Conservation (phyloP, 805 yeast species). For the Candida easanensis region DNA sequence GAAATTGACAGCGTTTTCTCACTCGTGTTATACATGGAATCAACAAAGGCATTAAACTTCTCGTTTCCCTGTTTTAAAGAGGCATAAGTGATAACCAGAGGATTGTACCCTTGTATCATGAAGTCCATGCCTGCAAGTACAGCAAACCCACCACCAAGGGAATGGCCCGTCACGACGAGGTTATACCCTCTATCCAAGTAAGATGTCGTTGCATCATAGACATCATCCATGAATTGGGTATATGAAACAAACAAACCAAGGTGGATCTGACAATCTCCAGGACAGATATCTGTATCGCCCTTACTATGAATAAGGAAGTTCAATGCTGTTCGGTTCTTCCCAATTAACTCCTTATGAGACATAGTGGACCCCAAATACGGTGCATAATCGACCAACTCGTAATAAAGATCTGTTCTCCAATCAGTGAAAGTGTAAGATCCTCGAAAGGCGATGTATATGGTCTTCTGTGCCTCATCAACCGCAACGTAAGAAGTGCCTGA, state of each 20-base stretch:
- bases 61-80: slow-evolving; percentile 64
- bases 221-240: slow-evolving; percentile 41
- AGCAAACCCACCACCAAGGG: slow-evolving; percentile 74
- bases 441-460: slow-evolving; percentile 52
- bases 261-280: slow-evolving; percentile 51
- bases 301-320: slow-evolving; percentile 1
- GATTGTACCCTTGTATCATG: slow-evolving; percentile 49
- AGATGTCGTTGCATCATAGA: slow-evolving; percentile 33
- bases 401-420: slow-evolving; percentile 56
- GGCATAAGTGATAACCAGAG: slow-evolving; percentile 58
- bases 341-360: not conserved
- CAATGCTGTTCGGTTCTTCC: not conserved
- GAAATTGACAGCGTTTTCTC: slow-evolving; percentile 27
- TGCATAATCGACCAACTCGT: slow-evolving; percentile 41
- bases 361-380: slow-evolving; percentile 1
- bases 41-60: slow-evolving; percentile 48
- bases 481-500: slow-evolving; percentile 56
- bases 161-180: slow-evolving; percentile 65
- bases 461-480: slow-evolving; percentile 40
- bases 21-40: slow-evolving; percentile 42
- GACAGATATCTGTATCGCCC: slow-evolving; percentile 34
- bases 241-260: slow-evolving; percentile 48
- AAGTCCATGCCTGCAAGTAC: slow-evolving; percentile 61
- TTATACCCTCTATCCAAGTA: slow-evolving; percentile 42
- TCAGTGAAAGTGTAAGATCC: slow-evolving; percentile 63